A percentile compares a stretch with the other conserved stretches of the same genome.
Conservation (phyloP, 306 rosid species). For the Rubus parviflorus region DNA sequence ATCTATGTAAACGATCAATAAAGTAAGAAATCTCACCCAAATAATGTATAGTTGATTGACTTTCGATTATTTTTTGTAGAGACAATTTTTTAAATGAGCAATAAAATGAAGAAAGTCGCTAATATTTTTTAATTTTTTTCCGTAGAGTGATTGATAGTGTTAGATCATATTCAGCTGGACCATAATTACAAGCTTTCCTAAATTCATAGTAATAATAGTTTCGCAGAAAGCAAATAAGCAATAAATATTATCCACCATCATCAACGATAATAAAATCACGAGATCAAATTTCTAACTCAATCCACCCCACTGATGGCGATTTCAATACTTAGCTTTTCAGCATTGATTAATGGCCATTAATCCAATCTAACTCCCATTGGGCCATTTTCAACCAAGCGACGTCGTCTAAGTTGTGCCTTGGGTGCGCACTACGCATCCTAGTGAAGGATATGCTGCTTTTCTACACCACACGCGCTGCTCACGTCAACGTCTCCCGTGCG, state of each 20-base stretch:
- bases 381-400: neutral
- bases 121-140: too few species aligned
- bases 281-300: slow-evolving; percentile 29
- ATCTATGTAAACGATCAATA: neutral
- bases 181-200: neutral
- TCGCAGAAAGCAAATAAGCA: neutral
- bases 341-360: slow-evolving; percentile 33
- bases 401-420: neutral
- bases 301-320: slow-evolving; percentile 41
- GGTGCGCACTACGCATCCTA: slow-evolving; percentile 55
- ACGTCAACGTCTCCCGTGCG: slow-evolving; percentile 10
- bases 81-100: too few species aligned
- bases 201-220: neutral
- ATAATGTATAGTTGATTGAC: too few species aligned
- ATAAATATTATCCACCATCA: neutral
- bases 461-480: neutral
- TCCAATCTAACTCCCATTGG: neutral
- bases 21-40: neutral
- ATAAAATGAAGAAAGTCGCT: too few species aligned
- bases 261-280: neutral
- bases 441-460: too few species aligned
- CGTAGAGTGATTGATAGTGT: too few species aligned
- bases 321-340: slow-evolving; percentile 36
- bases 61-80: too few species aligned
- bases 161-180: neutral